These are phyloP conservation scores for Yamadazyma scolyti DNA, from an alignment of 805 yeast species.

Conservation along the genomic window DNA sequence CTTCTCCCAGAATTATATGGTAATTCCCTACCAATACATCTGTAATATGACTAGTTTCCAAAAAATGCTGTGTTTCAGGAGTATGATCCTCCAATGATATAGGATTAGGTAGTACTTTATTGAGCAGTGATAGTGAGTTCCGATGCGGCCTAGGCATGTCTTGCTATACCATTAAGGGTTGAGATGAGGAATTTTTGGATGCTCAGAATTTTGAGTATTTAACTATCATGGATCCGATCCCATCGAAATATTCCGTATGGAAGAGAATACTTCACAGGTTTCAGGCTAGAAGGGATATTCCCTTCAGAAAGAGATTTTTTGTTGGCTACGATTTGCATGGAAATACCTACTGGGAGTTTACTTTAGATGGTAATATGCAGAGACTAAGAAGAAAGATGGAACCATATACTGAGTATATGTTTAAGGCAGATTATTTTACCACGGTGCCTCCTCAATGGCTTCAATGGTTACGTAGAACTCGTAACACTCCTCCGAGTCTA, in stretches of 20 bases:
- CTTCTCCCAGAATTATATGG: slow-evolving; percentile 35
- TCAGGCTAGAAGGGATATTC: slow-evolving; percentile 59
- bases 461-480: slow-evolving; percentile 72
- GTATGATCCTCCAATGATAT: slow-evolving; percentile 25
- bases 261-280: slow-evolving; percentile 52
- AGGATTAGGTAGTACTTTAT: slow-evolving; percentile 35
- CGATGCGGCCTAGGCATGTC: slow-evolving; percentile 10
- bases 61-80: slow-evolving; percentile 13
- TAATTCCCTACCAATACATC: slow-evolving; percentile 41
- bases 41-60: slow-evolving; percentile 29
- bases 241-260: slow-evolving; percentile 45
- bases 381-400: slow-evolving; percentile 62
- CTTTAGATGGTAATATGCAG: slow-evolving; percentile 47
- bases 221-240: slow-evolving; percentile 45
- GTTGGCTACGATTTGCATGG: slow-evolving; percentile 79
- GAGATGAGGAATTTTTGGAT: too few species aligned
- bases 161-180: too few species aligned
- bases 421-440: slow-evolving; percentile 55
- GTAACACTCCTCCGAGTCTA: slow-evolving; percentile 57
- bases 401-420: slow-evolving; percentile 45
- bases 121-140: slow-evolving; percentile 21
- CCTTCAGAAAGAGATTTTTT: slow-evolving; percentile 67
- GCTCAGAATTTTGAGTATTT: too few species aligned
- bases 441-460: slow-evolving; percentile 72
- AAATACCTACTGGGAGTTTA: slow-evolving; percentile 83